phyloP scores from a whole-genome alignment of 176 grass and related monocot species.

The Rhynchospora tenuis region DNA sequence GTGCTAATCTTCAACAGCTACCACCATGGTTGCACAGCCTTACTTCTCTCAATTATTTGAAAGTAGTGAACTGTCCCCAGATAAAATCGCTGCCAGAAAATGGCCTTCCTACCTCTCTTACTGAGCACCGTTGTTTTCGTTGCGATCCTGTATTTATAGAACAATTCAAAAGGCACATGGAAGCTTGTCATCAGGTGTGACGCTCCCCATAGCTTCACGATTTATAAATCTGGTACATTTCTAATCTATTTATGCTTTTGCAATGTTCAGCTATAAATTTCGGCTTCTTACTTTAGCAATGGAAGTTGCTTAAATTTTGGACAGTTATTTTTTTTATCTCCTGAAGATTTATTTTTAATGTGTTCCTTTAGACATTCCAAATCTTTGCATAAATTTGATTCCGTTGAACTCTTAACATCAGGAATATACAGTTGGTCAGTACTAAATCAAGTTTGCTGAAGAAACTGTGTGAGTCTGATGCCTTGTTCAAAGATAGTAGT shows the following conservation, averaged over 20 bases:
- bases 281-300: neutral
- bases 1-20: neutral
- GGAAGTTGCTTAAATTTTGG: too few species aligned
- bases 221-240: neutral
- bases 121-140: neutral
- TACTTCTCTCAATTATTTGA: conserved; percentile 22
- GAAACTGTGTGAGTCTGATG: neutral
- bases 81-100: neutral
- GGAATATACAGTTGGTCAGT: neutral
- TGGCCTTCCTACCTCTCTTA: conserved; percentile 13
- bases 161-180: conserved; percentile 2
- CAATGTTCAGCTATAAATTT: neutral
- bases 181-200: neutral
- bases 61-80: neutral
- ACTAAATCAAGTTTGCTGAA: neutral
- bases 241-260: neutral
- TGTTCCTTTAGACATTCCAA: neutral
- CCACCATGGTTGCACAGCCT: neutral
- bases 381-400: neutral
- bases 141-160: neutral
- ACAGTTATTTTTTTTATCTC: too few species aligned
- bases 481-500: neutral
- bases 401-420: neutral
- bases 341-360: neutral
- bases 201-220: neutral